These are phyloP conservation scores for Lathyrus tuberosus DNA, from an alignment of 306 rosid species.

Conservation along the genomic window DNA sequence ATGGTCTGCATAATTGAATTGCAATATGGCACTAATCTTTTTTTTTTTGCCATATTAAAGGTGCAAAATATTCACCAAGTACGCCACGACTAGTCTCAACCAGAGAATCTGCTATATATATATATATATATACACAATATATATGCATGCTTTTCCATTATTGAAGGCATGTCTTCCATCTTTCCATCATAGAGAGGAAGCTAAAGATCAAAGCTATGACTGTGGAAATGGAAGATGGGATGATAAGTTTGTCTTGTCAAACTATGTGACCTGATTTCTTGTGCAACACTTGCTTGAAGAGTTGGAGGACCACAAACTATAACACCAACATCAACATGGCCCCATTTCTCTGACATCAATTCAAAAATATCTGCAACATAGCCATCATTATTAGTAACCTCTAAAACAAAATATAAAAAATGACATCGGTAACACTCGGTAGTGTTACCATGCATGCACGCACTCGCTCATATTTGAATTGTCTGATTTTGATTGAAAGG, in stretches of 20 bases:
- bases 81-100: too few relatives aligned
- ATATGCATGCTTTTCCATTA: slow-evolving; percentile 6
- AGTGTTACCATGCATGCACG: too few relatives aligned
- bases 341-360: slow-evolving; percentile 63
- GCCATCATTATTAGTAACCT: slow-evolving; percentile 5
- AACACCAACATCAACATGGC: slow-evolving; percentile 70
- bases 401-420: not conserved
- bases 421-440: too few relatives aligned
- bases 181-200: slow-evolving; percentile 7
- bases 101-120: not conserved
- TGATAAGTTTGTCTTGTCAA: slow-evolving; percentile 53
- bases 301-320: slow-evolving; percentile 91
- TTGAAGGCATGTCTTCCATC: slow-evolving; percentile 10
- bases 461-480: too few relatives aligned
- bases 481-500: too few relatives aligned
- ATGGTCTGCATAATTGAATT: slow-evolving; percentile 1
- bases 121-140: slow-evolving; percentile 13
- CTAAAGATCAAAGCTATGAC: slow-evolving; percentile 91
- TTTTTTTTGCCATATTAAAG: not conserved
- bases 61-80: not conserved
- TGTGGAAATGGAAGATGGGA: slow-evolving; percentile 86
- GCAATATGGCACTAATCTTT: not conserved
- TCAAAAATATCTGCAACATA: slow-evolving; percentile 67
- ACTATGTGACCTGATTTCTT: slow-evolving; percentile 74
- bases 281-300: slow-evolving; percentile 80